These are phyloP conservation scores for Bruguiera hainesii DNA, from an alignment of 441 rosid genomes.

Conservation along the genomic window DNA sequence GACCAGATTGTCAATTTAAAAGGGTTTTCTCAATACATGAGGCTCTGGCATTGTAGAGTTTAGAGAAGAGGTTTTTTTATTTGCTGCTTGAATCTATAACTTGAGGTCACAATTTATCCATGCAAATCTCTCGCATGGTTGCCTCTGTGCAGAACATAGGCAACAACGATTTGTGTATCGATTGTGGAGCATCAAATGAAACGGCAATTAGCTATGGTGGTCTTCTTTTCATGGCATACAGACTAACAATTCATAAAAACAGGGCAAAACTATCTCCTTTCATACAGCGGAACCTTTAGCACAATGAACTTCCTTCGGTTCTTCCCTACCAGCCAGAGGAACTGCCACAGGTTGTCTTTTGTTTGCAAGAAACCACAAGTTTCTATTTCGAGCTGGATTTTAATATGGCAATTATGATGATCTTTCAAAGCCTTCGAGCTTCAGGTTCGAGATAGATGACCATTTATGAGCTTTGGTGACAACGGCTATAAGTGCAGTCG, in stretches of 20 bases:
- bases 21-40: no score
- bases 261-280: conserved; percentile 9
- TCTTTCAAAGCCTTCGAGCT: conserved; percentile 21
- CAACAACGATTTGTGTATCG: not conserved
- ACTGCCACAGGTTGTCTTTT: conserved; percentile 17
- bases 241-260: conserved; percentile 11
- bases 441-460: conserved; percentile 23
- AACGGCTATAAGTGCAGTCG: conserved; percentile 11
- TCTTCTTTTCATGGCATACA: not conserved
- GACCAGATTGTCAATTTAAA: no score
- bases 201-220: not conserved
- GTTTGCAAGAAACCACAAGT: not conserved
- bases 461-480: conserved; percentile 23
- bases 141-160: no score
- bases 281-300: conserved; percentile 1
- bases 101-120: no score
- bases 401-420: conserved; percentile 31
- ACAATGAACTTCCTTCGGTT: conserved; percentile 13
- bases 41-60: no score
- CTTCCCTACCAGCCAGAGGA: conserved; percentile 17
- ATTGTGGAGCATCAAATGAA: conserved; percentile 16
- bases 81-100: no score
- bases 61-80: no score
- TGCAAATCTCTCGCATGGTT: no score
- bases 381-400: conserved; percentile 24